These are phyloP conservation scores for Leucaena leucocephala DNA, from an alignment of 306 rosid species.

Conservation along the genomic window DNA sequence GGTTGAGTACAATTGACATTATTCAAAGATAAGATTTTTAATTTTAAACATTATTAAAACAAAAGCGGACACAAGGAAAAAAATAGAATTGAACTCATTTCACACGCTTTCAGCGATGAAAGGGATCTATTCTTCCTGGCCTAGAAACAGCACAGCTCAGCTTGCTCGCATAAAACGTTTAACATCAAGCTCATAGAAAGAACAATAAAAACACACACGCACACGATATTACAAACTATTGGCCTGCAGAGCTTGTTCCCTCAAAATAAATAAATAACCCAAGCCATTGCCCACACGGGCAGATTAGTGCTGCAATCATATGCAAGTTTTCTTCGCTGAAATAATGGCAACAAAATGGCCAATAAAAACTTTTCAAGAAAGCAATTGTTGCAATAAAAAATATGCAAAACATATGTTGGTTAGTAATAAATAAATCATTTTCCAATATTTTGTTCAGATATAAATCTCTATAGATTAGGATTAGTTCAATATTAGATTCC, in stretches of 20 bases:
- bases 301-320: not conserved
- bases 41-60: not conserved
- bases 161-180: not conserved
- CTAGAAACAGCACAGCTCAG: not conserved
- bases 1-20: not conserved
- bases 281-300: not conserved
- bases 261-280: not conserved
- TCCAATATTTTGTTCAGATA: conserved; percentile 8
- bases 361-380: not conserved
- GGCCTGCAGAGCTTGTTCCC: not conserved
- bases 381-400: not conserved
- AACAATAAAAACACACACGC: not conserved
- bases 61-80: not conserved
- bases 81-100: not conserved
- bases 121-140: not conserved
- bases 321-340: not conserved
- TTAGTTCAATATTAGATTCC: not conserved
- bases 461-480: not conserved
- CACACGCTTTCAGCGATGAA: not conserved
- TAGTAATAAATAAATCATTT: not conserved
- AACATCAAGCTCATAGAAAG: not conserved
- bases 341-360: not conserved
- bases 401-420: conserved; percentile 1
- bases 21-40: not conserved
- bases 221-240: not conserved